A percentile compares a stretch with the other conserved stretches of the same genome.
Conservation (phyloP, 1,284 basidiomycete genomes). For the Cerrena zonata region DNA sequence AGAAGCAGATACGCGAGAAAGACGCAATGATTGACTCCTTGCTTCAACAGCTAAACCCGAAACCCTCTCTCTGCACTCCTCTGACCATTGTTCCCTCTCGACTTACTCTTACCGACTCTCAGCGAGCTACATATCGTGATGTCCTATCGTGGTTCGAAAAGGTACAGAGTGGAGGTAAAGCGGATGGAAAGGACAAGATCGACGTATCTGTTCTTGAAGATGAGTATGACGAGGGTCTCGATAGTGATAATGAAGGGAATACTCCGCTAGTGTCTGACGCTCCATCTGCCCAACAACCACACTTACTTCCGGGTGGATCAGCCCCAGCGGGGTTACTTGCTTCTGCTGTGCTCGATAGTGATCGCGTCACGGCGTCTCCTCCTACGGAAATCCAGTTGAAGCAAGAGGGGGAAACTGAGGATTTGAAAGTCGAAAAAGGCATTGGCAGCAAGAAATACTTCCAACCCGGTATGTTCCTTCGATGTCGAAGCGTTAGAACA, state of each 20-base stretch:
- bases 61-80: constrained; percentile 25
- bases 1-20: constrained; percentile 31
- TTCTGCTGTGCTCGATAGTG: constrained; percentile 22
- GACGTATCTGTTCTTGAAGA: constrained; percentile 30
- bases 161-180: constrained; percentile 13
- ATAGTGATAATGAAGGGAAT: constrained; percentile 22
- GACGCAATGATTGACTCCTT: constrained; percentile 29
- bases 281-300: constrained; percentile 2
- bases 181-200: constrained; percentile 17
- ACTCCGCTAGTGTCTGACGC: constrained; percentile 8
- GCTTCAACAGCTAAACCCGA: constrained; percentile 27
- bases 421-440: constrained; percentile 16
- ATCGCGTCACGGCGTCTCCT: constrained; percentile 13
- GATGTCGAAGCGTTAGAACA: neutral
- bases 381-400: constrained; percentile 5
- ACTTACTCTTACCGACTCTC: constrained; percentile 20
- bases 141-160: constrained; percentile 29
- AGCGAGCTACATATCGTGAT: constrained; percentile 25
- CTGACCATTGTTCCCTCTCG: constrained; percentile 26
- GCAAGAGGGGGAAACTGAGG: constrained; percentile 11
- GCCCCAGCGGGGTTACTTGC: constrained; percentile 31
- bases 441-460: constrained; percentile 28
- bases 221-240: constrained; percentile 22
- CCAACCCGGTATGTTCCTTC: constrained; percentile 23
- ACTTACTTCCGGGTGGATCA: constrained; percentile 17